Conservation (phyloP, 371 early-diverging fungal genomes). For the Rhizopus stolonifer region DNA sequence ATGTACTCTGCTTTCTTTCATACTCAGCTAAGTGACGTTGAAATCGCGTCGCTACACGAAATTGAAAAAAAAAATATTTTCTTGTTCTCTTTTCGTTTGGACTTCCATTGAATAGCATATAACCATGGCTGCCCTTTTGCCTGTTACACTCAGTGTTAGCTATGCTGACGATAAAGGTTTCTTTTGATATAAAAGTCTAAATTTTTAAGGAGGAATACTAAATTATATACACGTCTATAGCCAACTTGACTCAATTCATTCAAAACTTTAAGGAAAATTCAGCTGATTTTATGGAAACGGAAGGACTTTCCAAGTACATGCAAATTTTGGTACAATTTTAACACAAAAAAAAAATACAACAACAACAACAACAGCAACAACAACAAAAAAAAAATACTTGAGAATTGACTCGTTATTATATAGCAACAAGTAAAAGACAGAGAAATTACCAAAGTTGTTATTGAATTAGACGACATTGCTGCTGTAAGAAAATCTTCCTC, state of each 20-base stretch:
- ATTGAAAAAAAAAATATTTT: constrained; percentile 8
- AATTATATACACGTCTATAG: constrained; percentile 23
- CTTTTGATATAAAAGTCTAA: too few relatives aligned
- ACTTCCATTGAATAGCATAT: not conserved
- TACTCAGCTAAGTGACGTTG: not conserved
- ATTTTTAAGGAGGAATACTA: too few relatives aligned
- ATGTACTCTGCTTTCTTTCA: too few relatives aligned
- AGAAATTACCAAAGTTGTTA: constrained; percentile 49
- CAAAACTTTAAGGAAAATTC: constrained; percentile 25
- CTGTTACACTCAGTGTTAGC: constrained; percentile 28
- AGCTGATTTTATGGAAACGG: constrained; percentile 31
- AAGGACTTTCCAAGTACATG: constrained; percentile 29
- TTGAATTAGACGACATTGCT: constrained; percentile 66
- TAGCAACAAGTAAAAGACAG: constrained; percentile 67
- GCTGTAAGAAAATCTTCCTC: too few relatives aligned
- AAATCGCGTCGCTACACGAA: constrained; percentile 8
- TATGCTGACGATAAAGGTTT: constrained; percentile 44
- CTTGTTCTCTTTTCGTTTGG: not conserved
- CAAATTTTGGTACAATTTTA: constrained; percentile 26
- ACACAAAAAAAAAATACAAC: not conserved
- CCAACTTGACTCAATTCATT: constrained; percentile 27
- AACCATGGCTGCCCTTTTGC: constrained; percentile 41
- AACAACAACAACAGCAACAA: too few relatives aligned
- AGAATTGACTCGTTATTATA: not conserved
- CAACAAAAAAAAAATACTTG: not conserved